Evolutionary conservation across 305 asterid species (phyloP).

Genomic region (Fraxinus baroniana): DNA sequence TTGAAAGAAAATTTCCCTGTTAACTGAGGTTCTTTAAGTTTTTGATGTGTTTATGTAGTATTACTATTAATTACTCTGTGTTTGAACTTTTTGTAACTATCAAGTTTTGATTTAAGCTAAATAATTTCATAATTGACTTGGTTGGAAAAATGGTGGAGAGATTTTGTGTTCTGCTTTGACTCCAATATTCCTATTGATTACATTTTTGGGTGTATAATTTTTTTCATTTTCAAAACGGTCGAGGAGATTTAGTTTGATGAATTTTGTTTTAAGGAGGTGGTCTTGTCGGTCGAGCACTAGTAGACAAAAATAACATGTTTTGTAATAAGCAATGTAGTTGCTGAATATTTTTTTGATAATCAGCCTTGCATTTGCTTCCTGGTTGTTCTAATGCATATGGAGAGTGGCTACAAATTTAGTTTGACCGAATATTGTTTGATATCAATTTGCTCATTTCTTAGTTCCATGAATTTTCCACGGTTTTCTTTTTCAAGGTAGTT

Average conservation of each 20-base stretch:
- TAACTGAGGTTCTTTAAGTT: background rate
- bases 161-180: background rate
- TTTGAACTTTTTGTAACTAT: background rate
- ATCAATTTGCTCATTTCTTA: background rate
- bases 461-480: background rate
- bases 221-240: background rate
- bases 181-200: background rate
- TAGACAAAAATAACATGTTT: background rate
- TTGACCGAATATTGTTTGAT: background rate
- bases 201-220: background rate
- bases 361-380: background rate
- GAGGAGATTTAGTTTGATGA: background rate
- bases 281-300: background rate
- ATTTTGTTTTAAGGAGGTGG: background rate
- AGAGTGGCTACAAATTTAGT: background rate
- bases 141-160: background rate
- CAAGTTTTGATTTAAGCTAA: background rate
- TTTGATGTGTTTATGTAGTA: background rate
- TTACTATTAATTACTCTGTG: background rate
- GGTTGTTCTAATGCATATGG: background rate
- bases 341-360: background rate
- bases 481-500: background rate
- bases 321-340: background rate
- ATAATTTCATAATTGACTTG: background rate
- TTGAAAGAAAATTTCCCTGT: background rate